phyloP scores from a whole-genome alignment of 768 basidiomycete species.

The Collybia nuda region DNA sequence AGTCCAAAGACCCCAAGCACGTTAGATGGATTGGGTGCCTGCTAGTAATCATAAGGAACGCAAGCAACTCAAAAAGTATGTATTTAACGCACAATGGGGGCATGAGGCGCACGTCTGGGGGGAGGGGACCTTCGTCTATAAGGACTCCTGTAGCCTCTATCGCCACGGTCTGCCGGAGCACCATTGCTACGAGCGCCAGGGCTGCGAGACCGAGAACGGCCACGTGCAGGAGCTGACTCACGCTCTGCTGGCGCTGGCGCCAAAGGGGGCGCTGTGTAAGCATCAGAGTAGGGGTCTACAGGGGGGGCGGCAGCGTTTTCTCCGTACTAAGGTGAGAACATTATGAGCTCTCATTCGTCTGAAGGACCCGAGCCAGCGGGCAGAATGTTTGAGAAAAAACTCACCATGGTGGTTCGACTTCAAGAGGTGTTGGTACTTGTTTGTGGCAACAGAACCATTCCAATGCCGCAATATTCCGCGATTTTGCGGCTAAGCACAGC shows the following conservation, averaged over 20 bases:
- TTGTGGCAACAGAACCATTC: constrained; percentile 24
- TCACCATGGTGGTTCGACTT: constrained; percentile 73
- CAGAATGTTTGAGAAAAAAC: constrained; percentile 21
- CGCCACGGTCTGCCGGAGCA: constrained; percentile 20
- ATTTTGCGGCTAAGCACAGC: constrained; percentile 6
- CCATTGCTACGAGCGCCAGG: constrained; percentile 50
- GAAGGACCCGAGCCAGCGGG: constrained; percentile 6
- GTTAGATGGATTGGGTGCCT: constrained; percentile 85
- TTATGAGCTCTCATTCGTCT: constrained; percentile 9
- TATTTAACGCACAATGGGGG: constrained; percentile 63
- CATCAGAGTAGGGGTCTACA: constrained; percentile 82
- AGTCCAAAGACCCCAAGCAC: constrained; percentile 99
- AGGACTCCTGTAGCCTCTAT: constrained; percentile 56
- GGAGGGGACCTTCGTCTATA: constrained; percentile 60
- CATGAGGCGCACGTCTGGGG: constrained; percentile 65
- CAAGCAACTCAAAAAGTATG: constrained; percentile 9
- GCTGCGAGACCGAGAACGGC: constrained; percentile 77
- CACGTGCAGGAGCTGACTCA: constrained; percentile 55
- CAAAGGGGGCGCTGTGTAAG: constrained; percentile 67
- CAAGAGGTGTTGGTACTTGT: constrained; percentile 45
- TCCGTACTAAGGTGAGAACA: constrained; percentile 52
- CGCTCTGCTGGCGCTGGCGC: constrained; percentile 51
- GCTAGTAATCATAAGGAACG: constrained; percentile 41
- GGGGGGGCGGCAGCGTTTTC: constrained; percentile 53
- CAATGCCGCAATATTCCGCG: constrained; percentile 18